Conservation (phyloP, 495 filamentous ascomycete species). For the Copromyces sp. region DNA sequence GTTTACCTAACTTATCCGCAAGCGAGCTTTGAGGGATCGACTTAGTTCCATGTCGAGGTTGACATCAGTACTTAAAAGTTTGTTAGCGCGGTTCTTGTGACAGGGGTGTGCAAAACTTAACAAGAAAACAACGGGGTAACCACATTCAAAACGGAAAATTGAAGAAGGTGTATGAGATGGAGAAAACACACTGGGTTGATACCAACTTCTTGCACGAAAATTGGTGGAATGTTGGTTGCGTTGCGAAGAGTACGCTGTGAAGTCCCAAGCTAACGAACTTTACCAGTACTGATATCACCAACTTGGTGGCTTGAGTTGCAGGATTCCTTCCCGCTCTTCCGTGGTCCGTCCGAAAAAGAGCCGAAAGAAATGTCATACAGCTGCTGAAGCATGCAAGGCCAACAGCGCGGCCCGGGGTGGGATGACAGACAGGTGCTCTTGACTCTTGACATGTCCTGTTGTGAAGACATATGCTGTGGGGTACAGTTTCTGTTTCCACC, state of each 20-base stretch:
- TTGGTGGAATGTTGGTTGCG: too few relatives aligned
- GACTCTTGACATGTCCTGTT: neutral
- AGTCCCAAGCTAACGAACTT: too few relatives aligned
- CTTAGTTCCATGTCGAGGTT: neutral
- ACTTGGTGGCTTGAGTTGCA: neutral
- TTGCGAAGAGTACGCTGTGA: too few relatives aligned
- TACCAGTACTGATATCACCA: neutral
- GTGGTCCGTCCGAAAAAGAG: neutral
- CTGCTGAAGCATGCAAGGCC: neutral
- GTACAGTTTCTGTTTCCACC: neutral
- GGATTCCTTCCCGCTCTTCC: neutral
- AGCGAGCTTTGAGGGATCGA: neutral
- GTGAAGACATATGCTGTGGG: neutral
- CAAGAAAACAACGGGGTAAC: too few relatives aligned
- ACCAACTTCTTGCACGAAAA: too few relatives aligned
- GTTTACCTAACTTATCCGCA: neutral
- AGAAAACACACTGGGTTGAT: too few relatives aligned
- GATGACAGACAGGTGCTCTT: neutral
- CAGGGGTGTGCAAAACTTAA: too few relatives aligned
- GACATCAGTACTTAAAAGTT: neutral
- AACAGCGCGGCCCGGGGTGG: neutral
- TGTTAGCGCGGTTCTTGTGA: too few relatives aligned
- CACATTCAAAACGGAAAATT: too few relatives aligned
- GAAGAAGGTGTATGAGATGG: too few relatives aligned
- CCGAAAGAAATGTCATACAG: neutral